These are phyloP conservation scores for Kandelia obovata DNA, from an alignment of 345 rosid genomes.

Conservation along the genomic window DNA sequence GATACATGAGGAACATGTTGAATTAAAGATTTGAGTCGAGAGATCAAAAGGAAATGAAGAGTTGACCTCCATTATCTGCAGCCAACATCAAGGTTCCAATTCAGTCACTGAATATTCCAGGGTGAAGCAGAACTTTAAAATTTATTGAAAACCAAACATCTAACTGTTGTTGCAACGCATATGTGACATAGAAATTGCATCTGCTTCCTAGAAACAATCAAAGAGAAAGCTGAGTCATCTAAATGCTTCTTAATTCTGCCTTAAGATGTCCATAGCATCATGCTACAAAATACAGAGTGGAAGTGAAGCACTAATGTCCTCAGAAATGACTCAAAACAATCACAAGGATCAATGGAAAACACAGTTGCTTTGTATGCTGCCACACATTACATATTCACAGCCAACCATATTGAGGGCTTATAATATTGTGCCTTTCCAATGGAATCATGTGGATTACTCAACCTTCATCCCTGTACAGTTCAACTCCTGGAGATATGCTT, in stretches of 20 bases:
- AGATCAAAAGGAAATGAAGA: too few relatives aligned
- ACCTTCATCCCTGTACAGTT: neutral
- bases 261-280: neutral
- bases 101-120: too few relatives aligned
- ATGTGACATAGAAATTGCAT: too few relatives aligned
- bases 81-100: too few relatives aligned
- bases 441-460: neutral
- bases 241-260: neutral
- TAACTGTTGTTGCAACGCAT: too few relatives aligned
- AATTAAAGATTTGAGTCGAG: too few relatives aligned
- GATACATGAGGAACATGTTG: neutral
- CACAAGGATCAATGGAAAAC: neutral
- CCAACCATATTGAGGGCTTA: neutral
- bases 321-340: neutral
- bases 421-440: neutral
- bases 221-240: too few relatives aligned
- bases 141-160: too few relatives aligned
- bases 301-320: neutral
- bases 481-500: neutral
- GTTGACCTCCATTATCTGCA: too few relatives aligned
- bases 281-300: neutral
- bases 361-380: neutral
- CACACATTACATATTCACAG: constrained; percentile 3
- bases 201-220: too few relatives aligned
- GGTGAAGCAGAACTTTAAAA: too few relatives aligned